Evolutionary conservation across 2,329 filamentous ascomycete genomes (phyloP), one percentile per base, ranked within the genome.

Genomic region (Raffaelea arxii): DNA sequence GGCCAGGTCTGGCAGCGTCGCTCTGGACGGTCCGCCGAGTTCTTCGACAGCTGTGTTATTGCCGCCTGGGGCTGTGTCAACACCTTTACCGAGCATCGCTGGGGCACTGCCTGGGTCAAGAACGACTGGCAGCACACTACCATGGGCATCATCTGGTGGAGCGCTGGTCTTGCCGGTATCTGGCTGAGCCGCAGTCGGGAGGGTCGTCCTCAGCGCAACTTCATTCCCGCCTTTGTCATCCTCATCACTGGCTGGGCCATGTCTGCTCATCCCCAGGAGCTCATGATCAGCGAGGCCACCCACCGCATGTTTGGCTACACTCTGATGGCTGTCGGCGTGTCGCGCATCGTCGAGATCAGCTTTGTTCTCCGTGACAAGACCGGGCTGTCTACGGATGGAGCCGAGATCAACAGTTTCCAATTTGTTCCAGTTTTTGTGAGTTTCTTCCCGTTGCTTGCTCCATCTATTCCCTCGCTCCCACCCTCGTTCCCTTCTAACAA

Each of bases 131-230:
- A 98, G 64, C 92, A 98, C 64, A 98, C 92, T 0, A 87, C 86
- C n/a, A 97, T 98, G 91, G 92, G 92, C n/a, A 80, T 98, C 51
- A 81, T 98, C 44, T 98, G 92, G 92, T 98, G 91, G 91, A 86
- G 82, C 57, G 91, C 92, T 7, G 92, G 92, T 22, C 69, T 98
- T 25, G 77, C 91, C 11, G 92, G 92, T 37, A 76, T 98, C 44
- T 98, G 91, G 92, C 72, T 98, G 35, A 94, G 88, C 62, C 78
- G 80, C 52, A 87, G 83, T 60, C 80, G 87, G 47, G 81, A 91
- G 52, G 91, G 92, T 44, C 75, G 80, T 37, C 90, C 92, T 9
- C 89, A 91, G 72, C 79, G 92, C 55, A 98, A 98, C 67, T 80
- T 98, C 51, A 81, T 98, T 46, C 92, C 92, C 1, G 90, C 80